These are phyloP conservation scores for Clausena lansium DNA, from an alignment of 345 rosid species.

Conservation along the genomic window DNA sequence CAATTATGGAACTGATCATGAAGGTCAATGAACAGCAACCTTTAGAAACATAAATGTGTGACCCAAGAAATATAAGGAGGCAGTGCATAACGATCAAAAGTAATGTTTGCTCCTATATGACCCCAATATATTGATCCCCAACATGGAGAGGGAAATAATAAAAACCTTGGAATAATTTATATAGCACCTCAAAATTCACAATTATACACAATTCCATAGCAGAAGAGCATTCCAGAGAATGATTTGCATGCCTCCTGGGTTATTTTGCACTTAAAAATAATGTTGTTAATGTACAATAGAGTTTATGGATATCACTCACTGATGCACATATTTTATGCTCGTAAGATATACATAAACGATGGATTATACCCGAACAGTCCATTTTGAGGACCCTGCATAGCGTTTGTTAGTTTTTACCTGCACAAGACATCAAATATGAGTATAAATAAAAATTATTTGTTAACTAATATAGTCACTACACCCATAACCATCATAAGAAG, in stretches of 20 bases:
- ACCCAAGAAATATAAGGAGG: not conserved
- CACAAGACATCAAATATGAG: constrained; percentile 18
- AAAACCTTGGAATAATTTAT: not conserved
- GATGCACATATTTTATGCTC: too few relatives aligned
- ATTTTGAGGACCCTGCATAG: constrained; percentile 55
- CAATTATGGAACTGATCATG: constrained; percentile 3
- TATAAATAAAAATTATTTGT: not conserved
- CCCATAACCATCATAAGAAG: not conserved
- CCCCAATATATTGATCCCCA: not conserved
- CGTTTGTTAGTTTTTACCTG: constrained; percentile 56
- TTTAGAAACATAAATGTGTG: not conserved
- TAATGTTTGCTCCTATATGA: not conserved
- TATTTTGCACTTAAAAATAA: too few relatives aligned
- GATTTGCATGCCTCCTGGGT: too few relatives aligned
- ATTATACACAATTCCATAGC: too few relatives aligned
- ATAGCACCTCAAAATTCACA: too few relatives aligned
- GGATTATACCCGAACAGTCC: constrained; percentile 55
- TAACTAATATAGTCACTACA: not conserved
- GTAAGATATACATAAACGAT: not conserved
- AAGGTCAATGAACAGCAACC: not conserved
- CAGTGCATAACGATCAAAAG: not conserved
- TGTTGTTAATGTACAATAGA: too few relatives aligned
- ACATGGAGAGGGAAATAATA: not conserved
- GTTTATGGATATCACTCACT: too few relatives aligned
- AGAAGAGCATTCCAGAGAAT: too few relatives aligned